Evolutionary conservation across 202 grass and related monocot genomes (phyloP).

Genomic region (Schoenoplectus tabernaemontani): DNA sequence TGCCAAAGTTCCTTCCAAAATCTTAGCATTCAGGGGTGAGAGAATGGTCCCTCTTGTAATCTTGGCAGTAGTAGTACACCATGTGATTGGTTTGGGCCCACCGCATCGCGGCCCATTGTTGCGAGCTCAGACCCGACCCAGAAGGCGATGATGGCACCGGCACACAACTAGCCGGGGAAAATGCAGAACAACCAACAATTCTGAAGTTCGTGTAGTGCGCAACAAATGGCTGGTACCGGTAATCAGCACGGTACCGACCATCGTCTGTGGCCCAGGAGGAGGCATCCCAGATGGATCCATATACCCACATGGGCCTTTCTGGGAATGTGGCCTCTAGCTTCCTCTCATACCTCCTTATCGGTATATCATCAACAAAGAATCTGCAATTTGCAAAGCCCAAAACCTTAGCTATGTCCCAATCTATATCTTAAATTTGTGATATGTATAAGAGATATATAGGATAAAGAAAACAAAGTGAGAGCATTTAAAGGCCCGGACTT

Average conservation of each 20-base stretch:
- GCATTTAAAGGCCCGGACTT: not conserved
- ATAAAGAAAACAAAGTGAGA: not conserved
- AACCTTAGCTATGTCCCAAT: not conserved
- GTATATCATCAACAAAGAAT: conserved; percentile 74
- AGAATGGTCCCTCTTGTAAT: conserved; percentile 68
- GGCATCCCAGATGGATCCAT: conserved; percentile 89
- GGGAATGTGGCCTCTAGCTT: conserved; percentile 53
- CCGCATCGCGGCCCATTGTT: conserved; percentile 42
- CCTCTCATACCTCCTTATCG: conserved; percentile 54
- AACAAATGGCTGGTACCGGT: conserved; percentile 73
- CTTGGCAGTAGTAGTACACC: conserved; percentile 90
- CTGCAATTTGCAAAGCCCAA: conserved; percentile 4
- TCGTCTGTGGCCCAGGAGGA: conserved; percentile 82
- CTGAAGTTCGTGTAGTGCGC: conserved; percentile 35
- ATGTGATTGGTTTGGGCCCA: conserved; percentile 69
- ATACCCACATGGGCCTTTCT: conserved; percentile 54
- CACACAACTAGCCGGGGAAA: conserved; percentile 21
- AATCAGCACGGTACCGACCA: conserved; percentile 57
- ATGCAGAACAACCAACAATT: conserved; percentile 30
- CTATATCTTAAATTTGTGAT: not conserved
- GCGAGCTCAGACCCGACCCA: conserved; percentile 40
- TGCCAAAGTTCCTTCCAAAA: too few species aligned
- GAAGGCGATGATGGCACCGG: conserved; percentile 31
- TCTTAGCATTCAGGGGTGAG: conserved; percentile 80
- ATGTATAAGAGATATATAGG: not conserved